Evolutionary conservation across 1,139 yeast genomes (phyloP), one percentile per base, ranked within the genome.

Genomic region (Candida pseudoviswanathii): DNA sequence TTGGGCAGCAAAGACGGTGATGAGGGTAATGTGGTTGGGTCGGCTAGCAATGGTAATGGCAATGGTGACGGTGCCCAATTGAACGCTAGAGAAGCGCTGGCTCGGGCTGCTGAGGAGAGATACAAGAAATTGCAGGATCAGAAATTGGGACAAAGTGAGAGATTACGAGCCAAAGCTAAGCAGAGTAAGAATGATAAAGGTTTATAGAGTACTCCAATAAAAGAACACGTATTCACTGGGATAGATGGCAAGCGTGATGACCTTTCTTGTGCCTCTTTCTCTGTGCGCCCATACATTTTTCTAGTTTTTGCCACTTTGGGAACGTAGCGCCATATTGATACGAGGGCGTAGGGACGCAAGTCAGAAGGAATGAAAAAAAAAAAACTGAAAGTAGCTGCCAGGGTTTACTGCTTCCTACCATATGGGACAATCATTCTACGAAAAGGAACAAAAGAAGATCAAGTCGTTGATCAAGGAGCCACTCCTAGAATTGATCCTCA

Each of bases 401-500:
- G 16, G 16, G 16, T 16, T 16, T 16, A 16, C 16, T 16, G 16
- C 16, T 16, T 10, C 10, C 3, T 24, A 38, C 9, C 21, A 10
- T n/a, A 52, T 52, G 55, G 55, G 51, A n/a, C 47, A 48, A 25
- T 71, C 75, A 3, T 71, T 65, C 56, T 70, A 60, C 51, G 62
- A 65, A 49, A 54, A 63, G 44, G 71, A 70, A 48, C 63, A 63
- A 51, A 58, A 64, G 40, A 58, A 63, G 47, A 58, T 71, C n/a
- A 60, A 56, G 41, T 53, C 57, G 5, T 45, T 58, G n/a, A 57
- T 71, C 25, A 63, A 62, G 48, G 62, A 61, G 24, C 73, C 73
- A 0, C 54, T 71, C 31, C 57, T 71, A 6, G 70, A 68, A 45
- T 58, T 63, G 27, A 72, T 70, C 0, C 55, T 71, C 5, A 64